A percentile compares a stretch with the other conserved stretches of the same genome.
phyloP scores from a whole-genome alignment of 2,329 filamentous ascomycete genomes.

The Coniella vitis region DNA sequence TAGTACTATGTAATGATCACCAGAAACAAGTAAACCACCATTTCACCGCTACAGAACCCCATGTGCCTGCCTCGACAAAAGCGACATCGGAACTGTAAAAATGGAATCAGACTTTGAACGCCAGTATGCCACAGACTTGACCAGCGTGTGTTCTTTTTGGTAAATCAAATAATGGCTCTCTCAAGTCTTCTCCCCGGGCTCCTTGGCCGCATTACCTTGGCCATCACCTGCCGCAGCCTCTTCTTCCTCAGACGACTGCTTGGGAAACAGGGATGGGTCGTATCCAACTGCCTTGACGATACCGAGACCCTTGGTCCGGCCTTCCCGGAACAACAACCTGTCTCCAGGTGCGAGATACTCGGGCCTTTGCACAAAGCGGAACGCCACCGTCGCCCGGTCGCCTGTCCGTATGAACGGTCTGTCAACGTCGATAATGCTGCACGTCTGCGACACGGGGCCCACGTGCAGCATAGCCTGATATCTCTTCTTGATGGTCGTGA shows the following conservation, averaged over 20 bases:
- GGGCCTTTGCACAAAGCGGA: slow-evolving; percentile 87
- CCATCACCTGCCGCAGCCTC: neutral
- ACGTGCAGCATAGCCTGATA: slow-evolving; percentile 99
- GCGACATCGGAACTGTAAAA: no score
- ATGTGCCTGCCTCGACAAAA: no score
- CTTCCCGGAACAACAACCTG: slow-evolving; percentile 86
- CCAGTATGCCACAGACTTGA: no score
- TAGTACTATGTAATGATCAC: no score
- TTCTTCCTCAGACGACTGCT: neutral
- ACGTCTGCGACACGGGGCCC: slow-evolving; percentile 90
- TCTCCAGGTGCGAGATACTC: slow-evolving; percentile 89
- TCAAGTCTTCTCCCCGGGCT: no score
- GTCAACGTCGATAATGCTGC: slow-evolving; percentile 95
- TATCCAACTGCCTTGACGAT: slow-evolving; percentile 92
- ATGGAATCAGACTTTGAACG: no score
- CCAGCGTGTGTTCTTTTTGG: no score
- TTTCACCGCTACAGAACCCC: no score
- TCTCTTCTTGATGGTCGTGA: slow-evolving; percentile 92
- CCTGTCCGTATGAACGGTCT: slow-evolving; percentile 92
- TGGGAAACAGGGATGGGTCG: slow-evolving; percentile 46
- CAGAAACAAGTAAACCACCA: no score
- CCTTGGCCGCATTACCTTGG: neutral
- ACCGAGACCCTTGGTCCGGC: slow-evolving; percentile 87
- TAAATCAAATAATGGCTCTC: no score
- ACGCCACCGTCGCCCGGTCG: slow-evolving; percentile 88